Percentiles rank a stretch among this genome's conserved stretches.
Evolutionary conservation across 805 yeast species (phyloP).

Genomic region (Cyberlindnera xylosilytica): DNA sequence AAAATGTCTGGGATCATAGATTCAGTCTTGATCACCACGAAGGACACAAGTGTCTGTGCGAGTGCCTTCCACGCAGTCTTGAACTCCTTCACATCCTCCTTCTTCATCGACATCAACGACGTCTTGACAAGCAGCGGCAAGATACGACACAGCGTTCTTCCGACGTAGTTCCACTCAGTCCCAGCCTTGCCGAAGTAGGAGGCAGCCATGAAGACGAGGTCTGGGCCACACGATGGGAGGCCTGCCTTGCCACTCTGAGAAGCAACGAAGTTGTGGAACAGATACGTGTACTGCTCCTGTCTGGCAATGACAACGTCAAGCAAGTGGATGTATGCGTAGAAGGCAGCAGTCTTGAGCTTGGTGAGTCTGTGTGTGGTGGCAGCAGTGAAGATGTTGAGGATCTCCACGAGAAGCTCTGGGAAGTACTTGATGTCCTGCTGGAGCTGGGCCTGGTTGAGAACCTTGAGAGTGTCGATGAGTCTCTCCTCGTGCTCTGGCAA

Average conservation of each 20-base stretch:
- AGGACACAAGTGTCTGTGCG: conserved; percentile 35
- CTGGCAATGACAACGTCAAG: conserved; percentile 63
- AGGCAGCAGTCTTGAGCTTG: conserved; percentile 36
- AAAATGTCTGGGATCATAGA: conserved; percentile 58
- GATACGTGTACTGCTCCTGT: conserved; percentile 57
- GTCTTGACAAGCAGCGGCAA: conserved; percentile 48
- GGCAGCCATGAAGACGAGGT: conserved; percentile 44
- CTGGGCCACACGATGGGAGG: conserved; percentile 49
- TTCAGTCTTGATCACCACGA: conserved; percentile 46
- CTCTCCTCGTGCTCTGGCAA: conserved; percentile 40
- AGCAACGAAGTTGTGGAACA: conserved; percentile 49
- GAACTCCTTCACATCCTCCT: conserved; percentile 24
- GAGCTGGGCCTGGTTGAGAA: conserved; percentile 52
- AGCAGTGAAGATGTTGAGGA: conserved; percentile 35
- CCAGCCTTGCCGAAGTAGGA: conserved; percentile 46
- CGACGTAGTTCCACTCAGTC: conserved; percentile 57
- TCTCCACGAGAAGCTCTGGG: conserved; percentile 46
- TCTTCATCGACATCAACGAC: conserved; percentile 29
- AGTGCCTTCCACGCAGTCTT: conserved; percentile 29
- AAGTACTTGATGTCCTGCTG: conserved; percentile 56
- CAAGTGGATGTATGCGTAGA: conserved; percentile 57
- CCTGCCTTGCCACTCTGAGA: conserved; percentile 23
- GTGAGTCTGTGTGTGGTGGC: conserved; percentile 19
- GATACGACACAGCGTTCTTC: conserved; percentile 62
- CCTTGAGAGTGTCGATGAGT: conserved; percentile 44